Base-by-base conservation (phyloP, 768 basidiomycete genomes). In the Psilocybe azurescens region DNA sequence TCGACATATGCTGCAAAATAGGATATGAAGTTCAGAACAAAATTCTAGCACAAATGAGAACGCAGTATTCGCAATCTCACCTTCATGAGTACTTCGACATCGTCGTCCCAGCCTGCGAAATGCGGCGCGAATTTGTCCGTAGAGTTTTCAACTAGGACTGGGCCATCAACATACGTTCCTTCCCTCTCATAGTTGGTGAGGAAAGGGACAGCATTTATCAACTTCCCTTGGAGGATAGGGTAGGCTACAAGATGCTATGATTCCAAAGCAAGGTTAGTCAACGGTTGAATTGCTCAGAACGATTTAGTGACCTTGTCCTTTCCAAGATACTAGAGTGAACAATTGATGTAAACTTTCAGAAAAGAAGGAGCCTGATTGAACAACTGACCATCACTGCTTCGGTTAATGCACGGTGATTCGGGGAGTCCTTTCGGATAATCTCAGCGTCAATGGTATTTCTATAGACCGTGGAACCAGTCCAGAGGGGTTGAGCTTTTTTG, bases 51-150 rank as follows among this genome's bases (percentile, higher is more conserved):
- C 24, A 24, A 24, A 24, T 24, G 18, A 36, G 46, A 6, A 32
- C 16, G 29, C n/a, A n/a, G 14, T 10, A 29, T 29, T 41, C 18
- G 33, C 18, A n/a, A 24, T 16, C 62, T 33, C 56, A 84, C 85
- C 72, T 81, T 65, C 6, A 87, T 66, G 6, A 87, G 66, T 0
- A 76, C 73, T 62, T 76, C 74, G 1, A 79, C 73, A 20, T 85
- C 83, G 9, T 78, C 71, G 59, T 85, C 85, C 73, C 86, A 82
- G 20, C 73, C 67, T 14, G 65, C 65, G 61, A 81, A 84, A 16
- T 73, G 70, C 2, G 71, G 63, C 3, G 75, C 62, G 2, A 86
- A 30, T 56, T 84, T 78, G 18, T 78, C 74, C 33, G 74, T 75
- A 6, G 74, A 70, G 0, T 79, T 67, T 10, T 78, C 74, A 24